Evolutionary conservation across 2,329 filamentous ascomycete species (phyloP).

Genomic region (Aaosphaeria arxii): DNA sequence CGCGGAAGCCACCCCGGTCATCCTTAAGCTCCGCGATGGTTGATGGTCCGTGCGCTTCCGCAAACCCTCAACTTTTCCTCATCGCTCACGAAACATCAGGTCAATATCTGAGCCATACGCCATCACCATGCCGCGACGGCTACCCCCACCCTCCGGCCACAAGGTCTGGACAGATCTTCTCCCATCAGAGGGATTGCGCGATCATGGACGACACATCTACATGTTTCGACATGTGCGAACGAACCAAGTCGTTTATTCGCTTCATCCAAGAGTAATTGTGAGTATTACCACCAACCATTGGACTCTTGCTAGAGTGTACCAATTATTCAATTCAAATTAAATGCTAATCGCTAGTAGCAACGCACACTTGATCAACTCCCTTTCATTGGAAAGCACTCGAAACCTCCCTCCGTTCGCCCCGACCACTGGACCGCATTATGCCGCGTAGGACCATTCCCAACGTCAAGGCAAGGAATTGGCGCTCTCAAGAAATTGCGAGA

Average conservation of each 20-base stretch:
- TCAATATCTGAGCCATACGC: neutral
- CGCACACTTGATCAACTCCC: conserved; percentile 56
- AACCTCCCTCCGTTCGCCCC: conserved; percentile 56
- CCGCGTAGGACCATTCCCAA: conserved; percentile 53
- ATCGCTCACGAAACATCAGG: neutral
- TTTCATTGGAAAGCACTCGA: conserved; percentile 63
- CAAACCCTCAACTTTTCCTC: neutral
- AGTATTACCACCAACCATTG: conserved; percentile 1
- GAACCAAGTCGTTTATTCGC: conserved; percentile 63
- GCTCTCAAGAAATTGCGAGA: conserved; percentile 60
- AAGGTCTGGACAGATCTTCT: conserved; percentile 33
- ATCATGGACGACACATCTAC: conserved; percentile 60
- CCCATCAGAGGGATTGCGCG: conserved; percentile 11
- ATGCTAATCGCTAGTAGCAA: conserved; percentile 35
- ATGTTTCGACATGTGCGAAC: conserved; percentile 61
- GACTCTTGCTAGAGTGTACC: neutral
- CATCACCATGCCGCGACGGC: neutral
- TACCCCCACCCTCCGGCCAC: neutral
- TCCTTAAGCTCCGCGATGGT: neutral
- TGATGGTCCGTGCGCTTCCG: neutral
- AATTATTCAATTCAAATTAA: neutral
- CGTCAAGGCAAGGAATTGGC: conserved; percentile 47
- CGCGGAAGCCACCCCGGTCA: conserved; percentile 1
- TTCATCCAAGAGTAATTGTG: conserved; percentile 56
- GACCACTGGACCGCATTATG: conserved; percentile 63